Base-by-base conservation (phyloP, 2,329 filamentous ascomycete species). In the Hypoxylon sp. region DNA sequence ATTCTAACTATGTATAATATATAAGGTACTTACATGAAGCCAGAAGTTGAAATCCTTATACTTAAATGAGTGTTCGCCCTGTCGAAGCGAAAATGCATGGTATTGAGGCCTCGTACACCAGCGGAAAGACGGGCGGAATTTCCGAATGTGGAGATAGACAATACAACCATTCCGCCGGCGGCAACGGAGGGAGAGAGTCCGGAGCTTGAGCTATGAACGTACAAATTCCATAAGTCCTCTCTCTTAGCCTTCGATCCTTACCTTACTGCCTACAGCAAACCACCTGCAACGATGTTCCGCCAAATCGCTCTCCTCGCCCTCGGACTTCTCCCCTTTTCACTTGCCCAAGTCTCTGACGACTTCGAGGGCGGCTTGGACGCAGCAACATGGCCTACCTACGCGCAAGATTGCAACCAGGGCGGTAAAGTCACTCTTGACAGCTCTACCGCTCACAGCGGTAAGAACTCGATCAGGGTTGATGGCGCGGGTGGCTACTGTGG, bases 341-440 rank as follows among this genome's bases (percentile, higher is more conserved):
- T 85, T 19, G 86, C 80, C 61, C 86, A 88, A 71, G 78, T 88
- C 69, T 81, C 82, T 1, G 83, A 86, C 45, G 83, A 81, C 72
- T 89, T 89, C 62, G 87, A 89, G 73, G 80, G 73, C 58, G 87
- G 87, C 43, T 88, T 83, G 84, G 83, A 89, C 71, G 73, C 85
- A 68, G 77, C 84, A 0, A 81, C 83, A 61, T 89, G 87, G 87
- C 83, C 86, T 0, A 86, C 78, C 6, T 89, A 88, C 68, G 86
- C 87, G 2, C 76, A 81, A 2, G 85, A 88, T 76, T 89, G 87
- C 73, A 87, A 81, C 76, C 86, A 88, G 73, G 86, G 86, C 48
- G 86, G 87, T 37, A 83, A 79, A 61, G 81, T 89, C 57, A 80
- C 77, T 1, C 84, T 89, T 11, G 87, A 89, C 71, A 88, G 77